Conservation (phyloP, 345 rosid genomes). For the Bretschneidera sinensis region DNA sequence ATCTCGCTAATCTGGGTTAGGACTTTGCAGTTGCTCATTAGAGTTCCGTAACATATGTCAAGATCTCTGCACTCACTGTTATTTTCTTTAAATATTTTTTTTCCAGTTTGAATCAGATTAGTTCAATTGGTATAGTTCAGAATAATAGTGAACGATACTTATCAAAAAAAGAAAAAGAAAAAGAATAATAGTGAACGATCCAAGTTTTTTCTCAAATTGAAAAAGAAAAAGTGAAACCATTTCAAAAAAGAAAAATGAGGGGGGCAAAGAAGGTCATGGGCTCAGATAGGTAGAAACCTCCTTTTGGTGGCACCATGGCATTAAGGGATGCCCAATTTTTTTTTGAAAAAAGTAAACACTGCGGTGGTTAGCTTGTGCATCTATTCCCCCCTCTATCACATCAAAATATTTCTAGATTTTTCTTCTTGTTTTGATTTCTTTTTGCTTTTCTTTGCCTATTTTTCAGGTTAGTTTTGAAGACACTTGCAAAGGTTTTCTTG, state of each 20-base stretch:
- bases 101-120: not conserved
- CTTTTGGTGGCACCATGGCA: not conserved
- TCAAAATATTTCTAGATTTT: not conserved
- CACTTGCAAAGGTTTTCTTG: conserved; percentile 96
- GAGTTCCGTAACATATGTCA: not conserved
- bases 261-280: not conserved
- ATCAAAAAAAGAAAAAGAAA: too few species aligned
- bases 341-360: too few species aligned
- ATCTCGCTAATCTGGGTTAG: not conserved
- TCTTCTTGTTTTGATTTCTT: conserved; percentile 1
- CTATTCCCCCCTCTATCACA: too few species aligned
- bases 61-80: not conserved
- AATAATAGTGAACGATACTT: too few species aligned
- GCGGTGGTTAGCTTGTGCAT: not conserved
- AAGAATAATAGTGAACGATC: too few species aligned
- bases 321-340: not conserved
- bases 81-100: not conserved
- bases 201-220: too few species aligned
- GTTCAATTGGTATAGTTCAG: not conserved
- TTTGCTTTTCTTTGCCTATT: conserved; percentile 16
- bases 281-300: not conserved
- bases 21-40: not conserved
- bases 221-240: too few species aligned
- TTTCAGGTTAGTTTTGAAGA: conserved; percentile 93
- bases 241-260: too few species aligned